Base-by-base conservation (phyloP, 176 grass and related monocot species). In the Tuctoria greenei region DNA sequence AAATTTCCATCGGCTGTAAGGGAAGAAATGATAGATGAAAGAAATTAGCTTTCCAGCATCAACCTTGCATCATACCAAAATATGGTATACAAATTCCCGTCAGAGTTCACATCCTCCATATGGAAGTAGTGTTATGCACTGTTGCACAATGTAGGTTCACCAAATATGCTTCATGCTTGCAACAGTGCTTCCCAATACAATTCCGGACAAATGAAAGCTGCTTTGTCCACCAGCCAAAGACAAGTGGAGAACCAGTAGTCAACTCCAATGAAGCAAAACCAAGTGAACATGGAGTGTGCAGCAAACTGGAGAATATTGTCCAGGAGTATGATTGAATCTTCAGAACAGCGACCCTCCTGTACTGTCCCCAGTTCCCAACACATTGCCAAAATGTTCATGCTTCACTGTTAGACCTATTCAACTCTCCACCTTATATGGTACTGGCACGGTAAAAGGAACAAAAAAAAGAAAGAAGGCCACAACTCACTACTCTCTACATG, bases 1-100 rank as follows among this genome's bases (percentile, higher is more conserved):
- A 99, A 88, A 99, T 95, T 95, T 99, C 96, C 96, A 99, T 99
- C 1, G 96, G 96, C 96, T 99, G 96, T 80, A 99, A 88, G 82
- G 80, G 82, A 90, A 98, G 65, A 99, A 92, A 92, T 66, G 73
- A 62, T 84, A 95, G 73, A 94, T 91, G 69, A 92, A 99, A 99
- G 77, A 81, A 59, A 83, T 93, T 93, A 93, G 91, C 65, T 66
- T 74, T 78, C 64, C 85, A 51, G 36, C 89, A 47, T 85, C 94
- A 91, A 79, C 43, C 79, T 88, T 90, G 83, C 63, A 79, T 44
- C 85, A 90, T 51, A 80, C 75, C 86, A 91, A 89, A 69, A 67
- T 41, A 87, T 84, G 81, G 83, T 65, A 80, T 36, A 88, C 85
- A 61, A 69, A 80, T 43, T 73, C 72, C 81, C 44, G 59, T 52